These are phyloP conservation scores for Backusella tarrabulga DNA, from an alignment of 192 early-diverging fungal species.

Conservation along the genomic window DNA sequence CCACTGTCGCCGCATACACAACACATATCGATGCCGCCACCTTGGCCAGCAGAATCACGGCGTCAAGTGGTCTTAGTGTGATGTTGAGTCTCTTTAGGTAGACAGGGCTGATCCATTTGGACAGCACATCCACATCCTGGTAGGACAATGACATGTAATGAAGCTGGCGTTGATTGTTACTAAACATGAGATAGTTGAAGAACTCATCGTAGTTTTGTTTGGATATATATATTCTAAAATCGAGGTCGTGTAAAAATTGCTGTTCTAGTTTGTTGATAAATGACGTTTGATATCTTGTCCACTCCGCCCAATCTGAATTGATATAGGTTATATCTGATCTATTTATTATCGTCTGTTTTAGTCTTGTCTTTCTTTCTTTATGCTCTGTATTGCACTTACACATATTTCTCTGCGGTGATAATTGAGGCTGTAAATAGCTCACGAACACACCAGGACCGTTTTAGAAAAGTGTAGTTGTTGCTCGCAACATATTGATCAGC, in stretches of 20 bases:
- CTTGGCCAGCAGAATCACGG: conserved; percentile 25
- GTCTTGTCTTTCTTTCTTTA: not conserved
- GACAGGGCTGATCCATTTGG: conserved; percentile 32
- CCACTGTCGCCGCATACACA: conserved; percentile 21
- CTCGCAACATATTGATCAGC: conserved; percentile 43
- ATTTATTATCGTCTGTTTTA: not conserved
- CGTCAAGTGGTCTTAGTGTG: conserved; percentile 28
- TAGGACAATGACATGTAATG: conserved; percentile 33
- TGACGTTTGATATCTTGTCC: conserved; percentile 22
- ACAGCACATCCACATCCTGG: conserved; percentile 43
- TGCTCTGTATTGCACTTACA: conserved; percentile 18
- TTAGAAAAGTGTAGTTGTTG: conserved; percentile 9
- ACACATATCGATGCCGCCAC: conserved; percentile 2
- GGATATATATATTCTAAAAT: conserved; percentile 42
- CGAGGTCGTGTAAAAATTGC: conserved; percentile 40
- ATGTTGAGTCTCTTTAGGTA: conserved; percentile 43
- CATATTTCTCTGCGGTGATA: conserved; percentile 52
- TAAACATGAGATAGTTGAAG: conserved; percentile 43
- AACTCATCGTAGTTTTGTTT: conserved; percentile 44
- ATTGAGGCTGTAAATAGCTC: conserved; percentile 46
- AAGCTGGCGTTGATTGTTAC: conserved; percentile 39
- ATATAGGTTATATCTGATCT: conserved; percentile 44
- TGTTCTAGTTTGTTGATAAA: conserved; percentile 42
- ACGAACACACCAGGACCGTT: conserved; percentile 37
- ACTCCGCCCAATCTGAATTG: conserved; percentile 50